A percentile compares a stretch with the other conserved stretches of the same genome.
Evolutionary conservation across 2,329 filamentous ascomycete species (phyloP).

Genomic region (Trichophyton verrucosum): DNA sequence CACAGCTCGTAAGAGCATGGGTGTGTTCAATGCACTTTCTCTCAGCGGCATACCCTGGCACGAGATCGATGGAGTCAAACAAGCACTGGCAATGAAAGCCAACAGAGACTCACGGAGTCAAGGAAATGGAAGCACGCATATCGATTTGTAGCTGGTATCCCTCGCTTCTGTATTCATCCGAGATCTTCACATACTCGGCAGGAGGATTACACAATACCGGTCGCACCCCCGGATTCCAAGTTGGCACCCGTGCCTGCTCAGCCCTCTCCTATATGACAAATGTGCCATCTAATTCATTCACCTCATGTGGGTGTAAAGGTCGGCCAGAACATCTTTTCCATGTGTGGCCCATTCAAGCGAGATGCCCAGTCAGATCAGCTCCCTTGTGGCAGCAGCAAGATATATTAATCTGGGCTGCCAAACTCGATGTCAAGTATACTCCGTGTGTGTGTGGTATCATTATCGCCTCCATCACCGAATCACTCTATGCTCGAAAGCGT

Average conservation of each 20-base stretch:
- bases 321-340: neutral
- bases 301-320: neutral
- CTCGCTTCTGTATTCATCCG: neutral
- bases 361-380: neutral
- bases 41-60: neutral
- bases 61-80: neutral
- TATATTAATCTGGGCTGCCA: slow-evolving; percentile 1
- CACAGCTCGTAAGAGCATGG: neutral
- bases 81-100: neutral
- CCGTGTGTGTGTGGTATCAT: neutral
- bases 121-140: too few species aligned
- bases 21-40: neutral
- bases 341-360: neutral
- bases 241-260: neutral
- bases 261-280: neutral
- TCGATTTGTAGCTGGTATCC: too few species aligned
- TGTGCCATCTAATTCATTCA: neutral
- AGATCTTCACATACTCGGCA: neutral
- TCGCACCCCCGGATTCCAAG: neutral
- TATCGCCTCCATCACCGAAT: neutral
- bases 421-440: neutral
- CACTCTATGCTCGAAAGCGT: neutral
- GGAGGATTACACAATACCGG: neutral
- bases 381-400: neutral
- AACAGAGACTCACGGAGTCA: neutral